Percentiles rank a stretch among this genome's conserved stretches.
phyloP scores from a whole-genome alignment of 352 stramenopile species.

The Globisporangium lucens region DNA sequence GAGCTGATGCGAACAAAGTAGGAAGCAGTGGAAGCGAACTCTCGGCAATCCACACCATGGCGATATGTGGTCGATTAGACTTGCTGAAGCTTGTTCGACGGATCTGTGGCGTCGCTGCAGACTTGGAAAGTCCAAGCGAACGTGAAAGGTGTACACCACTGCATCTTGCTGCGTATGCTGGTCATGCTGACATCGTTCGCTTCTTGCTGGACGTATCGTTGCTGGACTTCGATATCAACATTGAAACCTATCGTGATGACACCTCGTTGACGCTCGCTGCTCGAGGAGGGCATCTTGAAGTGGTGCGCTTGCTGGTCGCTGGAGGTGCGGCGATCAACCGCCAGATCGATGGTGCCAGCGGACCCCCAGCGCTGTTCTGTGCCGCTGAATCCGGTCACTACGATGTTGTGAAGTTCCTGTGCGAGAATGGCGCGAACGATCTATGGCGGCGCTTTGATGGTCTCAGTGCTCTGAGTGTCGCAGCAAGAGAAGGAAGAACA shows the following conservation, averaged over 20 bases:
- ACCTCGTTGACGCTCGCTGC: background rate
- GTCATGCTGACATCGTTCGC: background rate
- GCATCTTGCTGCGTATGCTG: background rate
- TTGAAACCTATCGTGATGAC: background rate
- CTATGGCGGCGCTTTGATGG: background rate
- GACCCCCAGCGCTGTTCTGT: background rate
- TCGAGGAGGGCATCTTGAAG: background rate
- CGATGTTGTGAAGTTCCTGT: background rate
- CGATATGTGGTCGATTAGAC: background rate
- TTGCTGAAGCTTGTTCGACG: background rate
- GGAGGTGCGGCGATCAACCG: background rate
- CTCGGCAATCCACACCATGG: background rate
- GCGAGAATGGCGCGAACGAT: background rate
- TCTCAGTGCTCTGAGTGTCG: background rate
- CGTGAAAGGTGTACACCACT: background rate
- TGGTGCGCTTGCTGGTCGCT: background rate
- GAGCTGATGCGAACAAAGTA: background rate
- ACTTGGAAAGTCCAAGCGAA: background rate
- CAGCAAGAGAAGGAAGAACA: background rate
- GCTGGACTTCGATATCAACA: background rate
- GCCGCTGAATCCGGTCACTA: background rate
- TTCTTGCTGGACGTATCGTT: background rate
- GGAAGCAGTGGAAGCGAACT: background rate
- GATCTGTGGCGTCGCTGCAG: background rate
- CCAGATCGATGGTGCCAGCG: background rate